Conservation (phyloP, 2,329 filamentous ascomycete genomes). For the Uncinocarpus reesii region DNA sequence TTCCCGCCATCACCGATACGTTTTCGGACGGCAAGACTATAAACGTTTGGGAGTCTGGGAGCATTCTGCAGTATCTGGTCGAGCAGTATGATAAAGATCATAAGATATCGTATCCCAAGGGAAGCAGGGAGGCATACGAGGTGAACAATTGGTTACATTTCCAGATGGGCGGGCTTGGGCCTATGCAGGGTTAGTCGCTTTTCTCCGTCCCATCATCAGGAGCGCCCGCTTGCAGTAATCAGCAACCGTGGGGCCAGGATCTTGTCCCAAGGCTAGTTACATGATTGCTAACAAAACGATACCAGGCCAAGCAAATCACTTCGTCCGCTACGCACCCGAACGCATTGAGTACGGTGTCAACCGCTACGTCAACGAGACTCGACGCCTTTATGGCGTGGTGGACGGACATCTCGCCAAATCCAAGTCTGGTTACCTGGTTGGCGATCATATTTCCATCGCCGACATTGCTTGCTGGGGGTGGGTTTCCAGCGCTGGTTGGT, state of each 20-base stretch:
- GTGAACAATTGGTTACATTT: conserved; percentile 68
- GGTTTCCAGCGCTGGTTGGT: conserved; percentile 52
- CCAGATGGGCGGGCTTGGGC: conserved; percentile 70
- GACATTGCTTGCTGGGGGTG: conserved; percentile 76
- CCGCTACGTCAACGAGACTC: conserved; percentile 72
- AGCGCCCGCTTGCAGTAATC: no score
- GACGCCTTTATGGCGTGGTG: conserved; percentile 68
- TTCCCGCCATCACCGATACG: conserved; percentile 75
- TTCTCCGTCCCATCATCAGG: background rate
- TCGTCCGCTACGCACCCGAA: conserved; percentile 69
- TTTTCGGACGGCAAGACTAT: conserved; percentile 63
- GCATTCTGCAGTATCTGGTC: conserved; percentile 74
- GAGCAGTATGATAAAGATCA: conserved; percentile 71
- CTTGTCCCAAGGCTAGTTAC: background rate
- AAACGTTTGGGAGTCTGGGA: conserved; percentile 69
- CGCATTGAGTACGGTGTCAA: conserved; percentile 73
- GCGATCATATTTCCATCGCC: conserved; percentile 44
- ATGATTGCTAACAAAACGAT: background rate
- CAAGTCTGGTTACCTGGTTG: conserved; percentile 44
- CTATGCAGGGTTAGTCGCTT: conserved; percentile 62
- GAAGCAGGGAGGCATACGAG: conserved; percentile 65
- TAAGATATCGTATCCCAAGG: conserved; percentile 69
- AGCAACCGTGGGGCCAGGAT: no score
- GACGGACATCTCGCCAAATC: conserved; percentile 55
- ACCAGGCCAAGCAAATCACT: conserved; percentile 57